phyloP scores from a whole-genome alignment of 139 green algal genomes.

The Chlorella sp. region DNA sequence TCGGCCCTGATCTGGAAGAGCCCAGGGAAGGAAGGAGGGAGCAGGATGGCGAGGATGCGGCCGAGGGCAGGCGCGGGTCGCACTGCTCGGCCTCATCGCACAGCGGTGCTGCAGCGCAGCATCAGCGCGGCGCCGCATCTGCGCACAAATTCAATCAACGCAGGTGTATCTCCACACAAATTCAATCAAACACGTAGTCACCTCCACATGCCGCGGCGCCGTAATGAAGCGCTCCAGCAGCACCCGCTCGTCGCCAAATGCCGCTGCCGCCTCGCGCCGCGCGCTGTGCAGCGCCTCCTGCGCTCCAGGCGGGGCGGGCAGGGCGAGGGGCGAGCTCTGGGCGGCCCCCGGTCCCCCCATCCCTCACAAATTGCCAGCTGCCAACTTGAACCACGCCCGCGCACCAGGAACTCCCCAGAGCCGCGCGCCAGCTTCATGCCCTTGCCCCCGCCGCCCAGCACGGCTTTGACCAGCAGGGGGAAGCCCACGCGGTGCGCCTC shows the following conservation, averaged over 20 bases:
- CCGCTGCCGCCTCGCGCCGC: constrained; percentile 64
- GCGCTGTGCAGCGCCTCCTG: constrained; percentile 64
- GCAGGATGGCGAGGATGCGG: no score
- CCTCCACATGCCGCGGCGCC: constrained; percentile 80
- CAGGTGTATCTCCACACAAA: no score
- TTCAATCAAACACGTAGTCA: no score
- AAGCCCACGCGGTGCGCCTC: constrained; percentile 71
- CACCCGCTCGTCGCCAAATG: constrained; percentile 81
- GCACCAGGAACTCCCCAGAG: constrained; percentile 33
- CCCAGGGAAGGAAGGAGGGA: no score
- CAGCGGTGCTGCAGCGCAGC: no score
- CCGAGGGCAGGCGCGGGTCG: no score
- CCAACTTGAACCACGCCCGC: background rate
- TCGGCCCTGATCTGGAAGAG: no score
- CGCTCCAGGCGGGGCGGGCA: background rate
- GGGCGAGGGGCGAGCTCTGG: background rate
- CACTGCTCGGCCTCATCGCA: no score
- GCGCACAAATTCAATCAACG: no score
- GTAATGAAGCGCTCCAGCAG: constrained; percentile 84
- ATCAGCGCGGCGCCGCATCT: no score
- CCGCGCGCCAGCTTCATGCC: constrained; percentile 84
- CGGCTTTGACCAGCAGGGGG: constrained; percentile 87
- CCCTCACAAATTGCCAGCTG: background rate
- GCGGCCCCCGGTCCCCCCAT: background rate
- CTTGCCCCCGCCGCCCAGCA: constrained; percentile 87